Evolutionary conservation across 108 stramenopile species (phyloP).

Genomic region (Nannochloropsis gaditana): DNA sequence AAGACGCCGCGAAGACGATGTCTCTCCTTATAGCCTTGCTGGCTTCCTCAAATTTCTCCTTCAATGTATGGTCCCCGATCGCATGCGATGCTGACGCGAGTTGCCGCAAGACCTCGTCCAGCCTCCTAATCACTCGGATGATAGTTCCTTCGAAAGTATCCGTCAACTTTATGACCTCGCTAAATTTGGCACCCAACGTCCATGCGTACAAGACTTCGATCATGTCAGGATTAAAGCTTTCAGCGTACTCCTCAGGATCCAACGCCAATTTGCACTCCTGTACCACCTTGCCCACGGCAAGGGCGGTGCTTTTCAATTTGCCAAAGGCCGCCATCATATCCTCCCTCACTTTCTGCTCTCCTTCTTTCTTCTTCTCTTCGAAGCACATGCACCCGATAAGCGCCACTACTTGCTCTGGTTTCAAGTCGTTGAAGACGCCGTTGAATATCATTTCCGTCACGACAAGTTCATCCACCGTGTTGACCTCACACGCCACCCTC

Average conservation of each 20-base stretch:
- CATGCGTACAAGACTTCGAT: conserved; percentile 97
- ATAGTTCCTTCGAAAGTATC: conserved; percentile 94
- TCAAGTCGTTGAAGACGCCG: conserved; percentile 89
- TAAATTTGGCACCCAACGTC: conserved; percentile 91
- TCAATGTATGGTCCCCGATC: conserved; percentile 87
- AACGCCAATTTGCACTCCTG: conserved; percentile 78
- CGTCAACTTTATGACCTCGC: conserved; percentile 79
- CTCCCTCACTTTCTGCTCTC: conserved; percentile 30
- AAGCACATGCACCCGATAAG: conserved; percentile 75
- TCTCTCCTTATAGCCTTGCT: conserved; percentile 86
- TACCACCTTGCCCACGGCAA: conserved; percentile 74
- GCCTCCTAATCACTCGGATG: conserved; percentile 83
- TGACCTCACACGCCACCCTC: conserved; percentile 94
- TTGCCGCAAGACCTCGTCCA: conserved; percentile 96
- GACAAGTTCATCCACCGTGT: conserved; percentile 92
- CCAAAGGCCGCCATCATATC: conserved; percentile 45
- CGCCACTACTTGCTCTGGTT: conserved; percentile 81
- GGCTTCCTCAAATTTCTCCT: conserved; percentile 85
- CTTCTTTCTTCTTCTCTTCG: conserved; percentile 61
- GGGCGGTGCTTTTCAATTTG: conserved; percentile 54
- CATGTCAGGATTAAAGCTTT: conserved; percentile 71
- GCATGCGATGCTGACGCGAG: conserved; percentile 78
- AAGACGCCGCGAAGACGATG: conserved; percentile 82
- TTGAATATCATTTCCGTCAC: conserved; percentile 90
- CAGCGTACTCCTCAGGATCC: conserved; percentile 70